Conservation (phyloP, 2,329 filamentous ascomycete species). For the Cadophora sp. region DNA sequence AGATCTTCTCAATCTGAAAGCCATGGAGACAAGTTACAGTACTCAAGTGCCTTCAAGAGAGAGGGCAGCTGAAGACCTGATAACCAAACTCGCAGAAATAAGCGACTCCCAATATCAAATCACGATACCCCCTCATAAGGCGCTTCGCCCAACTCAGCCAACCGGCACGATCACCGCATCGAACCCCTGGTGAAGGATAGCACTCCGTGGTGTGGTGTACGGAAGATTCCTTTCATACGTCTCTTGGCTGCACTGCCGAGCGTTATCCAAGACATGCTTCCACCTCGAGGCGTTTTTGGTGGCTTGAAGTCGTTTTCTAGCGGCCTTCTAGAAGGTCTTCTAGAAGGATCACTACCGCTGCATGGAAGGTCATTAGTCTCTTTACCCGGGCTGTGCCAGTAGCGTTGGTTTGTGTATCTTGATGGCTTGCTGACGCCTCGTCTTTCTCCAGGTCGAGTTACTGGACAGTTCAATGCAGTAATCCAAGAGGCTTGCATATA, state of each 20-base stretch:
- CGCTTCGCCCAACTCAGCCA: not conserved
- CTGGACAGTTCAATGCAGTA: not conserved
- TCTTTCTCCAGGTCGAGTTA: not conserved
- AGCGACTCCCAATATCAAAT: not conserved
- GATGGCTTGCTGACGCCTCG: not conserved
- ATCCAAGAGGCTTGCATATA: not conserved
- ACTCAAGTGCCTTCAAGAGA: too few species aligned
- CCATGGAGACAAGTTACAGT: too few species aligned
- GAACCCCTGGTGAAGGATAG: not conserved
- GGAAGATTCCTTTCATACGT: not conserved
- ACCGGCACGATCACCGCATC: not conserved
- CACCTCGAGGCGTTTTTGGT: not conserved
- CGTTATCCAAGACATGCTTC: not conserved
- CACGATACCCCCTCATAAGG: not conserved
- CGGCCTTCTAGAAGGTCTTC: not conserved
- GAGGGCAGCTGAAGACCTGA: too few species aligned
- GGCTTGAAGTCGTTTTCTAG: slow-evolving; percentile 3
- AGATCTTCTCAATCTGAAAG: too few species aligned
- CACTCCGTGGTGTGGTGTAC: not conserved
- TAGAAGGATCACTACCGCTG: not conserved
- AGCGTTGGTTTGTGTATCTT: not conserved
- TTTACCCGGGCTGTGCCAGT: not conserved
- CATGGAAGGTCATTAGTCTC: not conserved
- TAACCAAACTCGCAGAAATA: not conserved
- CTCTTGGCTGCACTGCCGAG: slow-evolving; percentile 4